Evolutionary conservation across 2,329 filamentous ascomycete species (phyloP).

Genomic region (Botrytis fabae): DNA sequence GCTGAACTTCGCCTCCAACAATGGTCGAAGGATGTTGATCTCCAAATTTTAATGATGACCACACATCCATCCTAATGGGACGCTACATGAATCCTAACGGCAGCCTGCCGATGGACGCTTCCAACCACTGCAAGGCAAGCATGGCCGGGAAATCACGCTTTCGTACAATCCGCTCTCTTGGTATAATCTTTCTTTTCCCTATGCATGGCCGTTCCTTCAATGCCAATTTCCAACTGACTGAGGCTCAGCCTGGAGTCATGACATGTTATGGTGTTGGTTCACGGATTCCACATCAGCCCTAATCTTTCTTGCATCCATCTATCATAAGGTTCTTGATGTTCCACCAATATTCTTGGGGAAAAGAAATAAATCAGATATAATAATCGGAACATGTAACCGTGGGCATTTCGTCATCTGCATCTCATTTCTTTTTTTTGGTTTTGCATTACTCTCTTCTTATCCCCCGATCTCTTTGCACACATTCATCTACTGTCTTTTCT

Average conservation of each 20-base stretch:
- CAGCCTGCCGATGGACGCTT: background rate
- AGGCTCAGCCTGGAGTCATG: background rate
- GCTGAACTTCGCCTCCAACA: constrained; percentile 6
- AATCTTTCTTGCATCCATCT: background rate
- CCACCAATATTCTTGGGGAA: background rate
- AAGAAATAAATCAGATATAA: background rate
- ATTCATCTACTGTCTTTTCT: background rate
- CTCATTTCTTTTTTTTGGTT: background rate
- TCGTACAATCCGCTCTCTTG: background rate
- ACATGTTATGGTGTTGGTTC: background rate
- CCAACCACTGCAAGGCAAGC: background rate
- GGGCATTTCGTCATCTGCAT: background rate
- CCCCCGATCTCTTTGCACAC: background rate
- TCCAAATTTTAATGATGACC: constrained; percentile 21
- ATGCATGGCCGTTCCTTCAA: background rate
- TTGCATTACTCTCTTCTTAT: background rate
- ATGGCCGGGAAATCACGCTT: constrained; percentile 5
- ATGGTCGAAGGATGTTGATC: constrained; percentile 17
- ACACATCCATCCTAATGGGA: constrained; percentile 19
- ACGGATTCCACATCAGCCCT: background rate
- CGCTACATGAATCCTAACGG: constrained; percentile 16
- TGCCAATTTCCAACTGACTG: background rate
- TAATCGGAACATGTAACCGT: background rate
- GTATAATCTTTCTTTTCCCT: background rate
- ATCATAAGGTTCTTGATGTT: background rate